Evolutionary conservation across 805 yeast species (phyloP), one percentile per base, ranked within the genome.

Genomic region (Cyberlindnera suaveolens): DNA sequence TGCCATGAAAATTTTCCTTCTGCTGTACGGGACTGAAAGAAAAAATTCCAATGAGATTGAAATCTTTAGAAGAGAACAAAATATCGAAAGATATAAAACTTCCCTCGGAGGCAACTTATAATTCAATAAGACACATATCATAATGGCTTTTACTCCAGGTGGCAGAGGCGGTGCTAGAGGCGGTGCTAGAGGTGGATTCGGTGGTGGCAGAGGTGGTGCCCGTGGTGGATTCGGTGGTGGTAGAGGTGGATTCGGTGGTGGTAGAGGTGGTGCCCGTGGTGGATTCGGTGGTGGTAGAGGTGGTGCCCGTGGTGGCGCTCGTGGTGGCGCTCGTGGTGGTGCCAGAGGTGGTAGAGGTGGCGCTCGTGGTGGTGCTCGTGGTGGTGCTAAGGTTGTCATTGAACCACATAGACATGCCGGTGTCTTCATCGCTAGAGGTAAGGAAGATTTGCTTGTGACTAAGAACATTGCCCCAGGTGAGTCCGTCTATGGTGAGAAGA

Each of bases 341-440:
- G 79, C 72, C 41, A 64, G 74, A 49, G 74, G 85, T 57, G 80
- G 78, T 47, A 67, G 84, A 51, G 81, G 86, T 55, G 89, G 85
- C 61, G 83, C 80, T 48, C 57, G 80, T 49, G 91, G 90, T 54
- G 95, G 93, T 68, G 90, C 91, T 52, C 64, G 74, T 53, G 93
- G 91, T 60, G 95, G 95, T 66, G 96, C 96, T 60, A 93, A 85
- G 76, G 98, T 91, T 57, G 87, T 91, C 62, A 84, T 91, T 58
- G 99, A 93, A 74, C 97, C 98, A 60, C 99, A 93, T 72, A 85
- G 96, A 75, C 98, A 93, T 66, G 96, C 90, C 43, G 99, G 95
- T 80, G 96, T 93, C 56, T 93, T 81, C 82, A 91, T 93, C 70
- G 99, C 98, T 67, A 88, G 98, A 75, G 99, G 99, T 70, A 93